Conservation (phyloP, 2,329 filamentous ascomycete genomes). For the Ascochyta pisi region DNA sequence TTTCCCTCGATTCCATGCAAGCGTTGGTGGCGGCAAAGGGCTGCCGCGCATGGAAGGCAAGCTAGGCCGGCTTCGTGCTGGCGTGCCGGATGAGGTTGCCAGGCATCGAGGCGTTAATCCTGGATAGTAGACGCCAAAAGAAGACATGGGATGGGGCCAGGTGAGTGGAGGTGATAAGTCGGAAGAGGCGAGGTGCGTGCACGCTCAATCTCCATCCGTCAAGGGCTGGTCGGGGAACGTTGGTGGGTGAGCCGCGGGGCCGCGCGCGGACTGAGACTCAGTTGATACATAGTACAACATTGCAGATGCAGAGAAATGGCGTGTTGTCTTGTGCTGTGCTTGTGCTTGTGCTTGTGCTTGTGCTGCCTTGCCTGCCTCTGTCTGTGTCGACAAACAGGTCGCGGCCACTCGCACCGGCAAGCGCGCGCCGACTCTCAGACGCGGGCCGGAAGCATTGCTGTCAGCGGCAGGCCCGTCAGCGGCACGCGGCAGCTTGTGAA, state of each 20-base stretch:
- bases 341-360: background rate
- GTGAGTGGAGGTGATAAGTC: constrained; percentile 27
- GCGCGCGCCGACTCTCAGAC: constrained; percentile 24
- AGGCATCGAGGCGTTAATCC: constrained; percentile 26
- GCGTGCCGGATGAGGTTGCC: constrained; percentile 34
- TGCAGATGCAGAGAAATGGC: constrained; percentile 19
- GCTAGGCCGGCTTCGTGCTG: constrained; percentile 34
- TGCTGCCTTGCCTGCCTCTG: background rate
- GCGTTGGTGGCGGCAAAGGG: constrained; percentile 41
- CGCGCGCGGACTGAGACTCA: constrained; percentile 13
- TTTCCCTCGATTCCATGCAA: constrained; percentile 24
- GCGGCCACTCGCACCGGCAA: constrained; percentile 21
- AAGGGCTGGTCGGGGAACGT: constrained; percentile 30
- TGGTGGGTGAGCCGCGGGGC: constrained; percentile 32
- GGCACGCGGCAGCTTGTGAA: constrained; percentile 27
- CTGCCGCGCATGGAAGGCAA: constrained; percentile 30
- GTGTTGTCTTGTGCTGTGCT: constrained; percentile 19
- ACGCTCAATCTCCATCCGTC: constrained; percentile 27
- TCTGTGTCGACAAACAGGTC: constrained; percentile 17
- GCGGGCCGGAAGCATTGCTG: constrained; percentile 25
- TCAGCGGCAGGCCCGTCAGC: constrained; percentile 20
- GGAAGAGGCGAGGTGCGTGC: constrained; percentile 29
- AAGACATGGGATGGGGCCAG: constrained; percentile 25
- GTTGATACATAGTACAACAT: constrained; percentile 16
- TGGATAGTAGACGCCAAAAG: constrained; percentile 28